phyloP scores from a whole-genome alignment of 148 eudicot genomes.

The Spergularia marina region DNA sequence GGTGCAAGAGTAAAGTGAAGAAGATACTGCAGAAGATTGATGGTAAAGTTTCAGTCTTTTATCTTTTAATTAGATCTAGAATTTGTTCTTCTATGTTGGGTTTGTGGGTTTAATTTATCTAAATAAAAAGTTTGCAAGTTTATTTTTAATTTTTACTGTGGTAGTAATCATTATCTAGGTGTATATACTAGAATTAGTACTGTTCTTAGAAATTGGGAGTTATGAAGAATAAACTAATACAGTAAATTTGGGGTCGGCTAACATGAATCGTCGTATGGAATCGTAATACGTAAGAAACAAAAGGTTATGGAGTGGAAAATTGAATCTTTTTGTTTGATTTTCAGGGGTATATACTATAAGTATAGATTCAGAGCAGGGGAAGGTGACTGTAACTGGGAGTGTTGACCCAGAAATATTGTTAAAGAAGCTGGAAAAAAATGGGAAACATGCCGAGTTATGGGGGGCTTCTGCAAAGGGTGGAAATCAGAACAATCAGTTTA shows the following conservation, averaged over 20 bases:
- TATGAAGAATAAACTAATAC: too few relatives aligned
- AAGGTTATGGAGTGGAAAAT: background rate
- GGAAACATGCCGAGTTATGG: conserved; percentile 91
- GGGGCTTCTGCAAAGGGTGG: conserved; percentile 31
- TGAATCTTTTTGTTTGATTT: background rate
- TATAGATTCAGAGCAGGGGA: conserved; percentile 75
- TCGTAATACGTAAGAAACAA: background rate
- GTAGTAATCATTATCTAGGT: background rate
- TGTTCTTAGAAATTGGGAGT: background rate
- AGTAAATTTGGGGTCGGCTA: too few relatives aligned
- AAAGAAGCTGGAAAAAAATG: conserved; percentile 66
- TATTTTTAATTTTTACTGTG: too few relatives aligned
- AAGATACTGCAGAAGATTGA: conserved; percentile 71
- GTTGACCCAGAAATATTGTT: conserved; percentile 61
- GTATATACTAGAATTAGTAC: background rate
- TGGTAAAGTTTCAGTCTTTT: conserved; percentile 39
- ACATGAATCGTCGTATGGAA: too few relatives aligned
- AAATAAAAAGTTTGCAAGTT: too few relatives aligned
- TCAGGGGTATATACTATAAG: conserved; percentile 54
- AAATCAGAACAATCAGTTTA: conserved; percentile 25
- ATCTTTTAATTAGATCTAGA: background rate
- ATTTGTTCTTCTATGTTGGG: background rate
- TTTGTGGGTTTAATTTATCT: background rate
- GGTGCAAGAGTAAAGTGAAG: conserved; percentile 73
- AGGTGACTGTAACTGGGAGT: conserved; percentile 73